Evolutionary conservation across 768 basidiomycete genomes (phyloP).

Genomic region (Tricholoma furcatifolium): DNA sequence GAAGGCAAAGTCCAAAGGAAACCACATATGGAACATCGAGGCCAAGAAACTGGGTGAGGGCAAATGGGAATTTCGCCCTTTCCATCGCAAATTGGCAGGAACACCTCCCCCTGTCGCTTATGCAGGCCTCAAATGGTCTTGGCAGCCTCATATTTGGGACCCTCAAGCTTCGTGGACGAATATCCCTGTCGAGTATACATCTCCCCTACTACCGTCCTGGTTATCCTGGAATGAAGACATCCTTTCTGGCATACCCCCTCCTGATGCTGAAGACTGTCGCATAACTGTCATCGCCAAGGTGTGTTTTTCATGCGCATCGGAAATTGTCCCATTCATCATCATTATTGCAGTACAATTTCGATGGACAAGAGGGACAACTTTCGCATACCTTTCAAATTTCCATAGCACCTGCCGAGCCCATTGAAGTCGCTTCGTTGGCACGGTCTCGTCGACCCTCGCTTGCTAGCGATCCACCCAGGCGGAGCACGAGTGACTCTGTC

Average conservation of each 20-base stretch:
- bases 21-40: constrained; percentile 99
- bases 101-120: constrained; percentile 81
- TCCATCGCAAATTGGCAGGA: constrained; percentile 85
- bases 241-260: constrained; percentile 76
- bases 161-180: constrained; percentile 87
- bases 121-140: constrained; percentile 77
- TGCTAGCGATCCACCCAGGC: constrained; percentile 39
- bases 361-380: constrained; percentile 71
- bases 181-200: constrained; percentile 75
- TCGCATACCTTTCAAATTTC: constrained; percentile 66
- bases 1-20: constrained; percentile 98
- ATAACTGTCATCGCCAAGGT: constrained; percentile 79
- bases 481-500: constrained; percentile 48
- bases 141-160: constrained; percentile 96
- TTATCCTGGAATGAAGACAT: constrained; percentile 84
- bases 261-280: constrained; percentile 72
- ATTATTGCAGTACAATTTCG: constrained; percentile 57
- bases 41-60: constrained; percentile 80
- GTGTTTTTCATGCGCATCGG: constrained; percentile 19
- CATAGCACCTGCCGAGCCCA: constrained; percentile 61
- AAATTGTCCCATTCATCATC: background rate
- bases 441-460: constrained; percentile 43
- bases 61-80: constrained; percentile 86
- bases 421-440: constrained; percentile 39
- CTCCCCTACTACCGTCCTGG: constrained; percentile 84